These are phyloP conservation scores for Calycina herbarum DNA, from an alignment of 2,329 filamentous ascomycete species.

Conservation along the genomic window DNA sequence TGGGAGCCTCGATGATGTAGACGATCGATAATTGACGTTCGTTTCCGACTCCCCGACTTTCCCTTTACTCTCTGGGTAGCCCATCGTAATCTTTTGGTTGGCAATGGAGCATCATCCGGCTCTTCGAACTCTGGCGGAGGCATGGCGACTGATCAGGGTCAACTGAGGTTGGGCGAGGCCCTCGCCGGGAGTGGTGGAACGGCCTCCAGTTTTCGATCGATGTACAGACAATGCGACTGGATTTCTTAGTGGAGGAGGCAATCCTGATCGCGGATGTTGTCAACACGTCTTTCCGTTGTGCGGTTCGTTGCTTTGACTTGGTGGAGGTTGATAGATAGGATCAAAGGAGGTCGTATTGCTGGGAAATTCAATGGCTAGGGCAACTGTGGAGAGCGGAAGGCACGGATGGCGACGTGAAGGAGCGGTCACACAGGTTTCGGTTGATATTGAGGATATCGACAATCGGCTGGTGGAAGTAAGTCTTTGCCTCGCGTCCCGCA, in stretches of 20 bases:
- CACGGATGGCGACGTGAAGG: conserved; percentile 20
- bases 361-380: conserved; percentile 14
- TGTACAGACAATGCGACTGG: neutral
- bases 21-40: conserved; percentile 78
- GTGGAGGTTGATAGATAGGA: neutral
- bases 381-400: conserved; percentile 20
- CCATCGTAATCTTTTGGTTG: conserved; percentile 85
- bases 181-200: conserved; percentile 22
- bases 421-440: neutral
- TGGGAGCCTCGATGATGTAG: conserved; percentile 59
- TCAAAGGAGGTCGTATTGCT: conserved; percentile 1
- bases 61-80: conserved; percentile 86
- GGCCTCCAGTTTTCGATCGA: conserved; percentile 18
- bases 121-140: conserved; percentile 24
- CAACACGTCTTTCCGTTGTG: neutral
- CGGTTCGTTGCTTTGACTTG: neutral
- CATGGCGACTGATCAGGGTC: conserved; percentile 21
- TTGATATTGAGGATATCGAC: neutral
- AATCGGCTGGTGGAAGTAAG: neutral
- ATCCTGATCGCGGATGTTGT: neutral
- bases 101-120: conserved; percentile 50
- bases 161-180: conserved; percentile 26
- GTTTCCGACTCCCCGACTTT: conserved; percentile 74
- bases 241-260: neutral
- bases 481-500: neutral